Conservation (phyloP, 768 basidiomycete species). For the Filobasidium wieringae region DNA sequence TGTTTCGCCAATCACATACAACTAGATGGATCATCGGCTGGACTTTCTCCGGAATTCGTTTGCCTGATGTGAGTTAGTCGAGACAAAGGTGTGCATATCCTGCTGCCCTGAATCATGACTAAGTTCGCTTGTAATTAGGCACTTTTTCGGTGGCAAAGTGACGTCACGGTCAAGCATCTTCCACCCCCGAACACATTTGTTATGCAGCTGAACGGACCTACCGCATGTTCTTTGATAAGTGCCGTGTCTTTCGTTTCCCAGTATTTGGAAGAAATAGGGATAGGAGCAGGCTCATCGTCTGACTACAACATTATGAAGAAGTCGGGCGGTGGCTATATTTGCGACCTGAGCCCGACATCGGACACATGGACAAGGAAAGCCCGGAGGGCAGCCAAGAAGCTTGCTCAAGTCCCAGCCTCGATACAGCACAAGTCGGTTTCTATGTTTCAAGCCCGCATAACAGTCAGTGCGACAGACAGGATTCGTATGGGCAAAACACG, state of each 20-base stretch:
- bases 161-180: conserved; percentile 17
- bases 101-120: neutral
- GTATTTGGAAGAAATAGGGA: neutral
- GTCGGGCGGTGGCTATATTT: neutral
- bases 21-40: conserved; percentile 86
- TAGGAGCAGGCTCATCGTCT: neutral
- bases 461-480: neutral
- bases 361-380: neutral
- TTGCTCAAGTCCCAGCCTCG: neutral
- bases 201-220: too few relatives aligned
- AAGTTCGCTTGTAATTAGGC: neutral
- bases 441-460: neutral
- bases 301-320: neutral
- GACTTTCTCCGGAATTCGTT: conserved; percentile 54
- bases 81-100: neutral
- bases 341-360: neutral
- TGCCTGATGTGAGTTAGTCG: conserved; percentile 62
- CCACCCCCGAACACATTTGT: conserved; percentile 18
- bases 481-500: too few relatives aligned
- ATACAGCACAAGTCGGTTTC: neutral
- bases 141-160: neutral
- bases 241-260: too few relatives aligned
- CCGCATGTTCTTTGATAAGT: too few relatives aligned
- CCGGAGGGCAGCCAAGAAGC: neutral
- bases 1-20: conserved; percentile 76